Conservation (phyloP, 2,329 filamentous ascomycete species). For the Fusarium nygamai region DNA sequence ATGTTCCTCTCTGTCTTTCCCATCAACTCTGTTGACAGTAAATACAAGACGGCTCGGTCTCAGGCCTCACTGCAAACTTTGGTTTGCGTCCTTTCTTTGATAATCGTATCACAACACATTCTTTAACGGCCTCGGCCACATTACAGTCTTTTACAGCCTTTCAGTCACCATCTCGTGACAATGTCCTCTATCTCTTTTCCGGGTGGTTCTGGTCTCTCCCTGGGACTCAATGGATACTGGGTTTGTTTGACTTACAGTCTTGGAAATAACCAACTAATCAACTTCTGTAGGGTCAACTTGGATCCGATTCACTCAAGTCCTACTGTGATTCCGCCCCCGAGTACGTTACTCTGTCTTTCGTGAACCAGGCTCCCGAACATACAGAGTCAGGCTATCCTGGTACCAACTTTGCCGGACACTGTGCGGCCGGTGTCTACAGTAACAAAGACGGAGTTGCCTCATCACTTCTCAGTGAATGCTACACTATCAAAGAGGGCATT, state of each 20-base stretch:
- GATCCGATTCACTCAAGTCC: slow-evolving; percentile 44
- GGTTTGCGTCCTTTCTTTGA: slow-evolving; percentile 55
- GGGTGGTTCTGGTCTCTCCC: slow-evolving; percentile 18
- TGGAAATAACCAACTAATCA: neutral
- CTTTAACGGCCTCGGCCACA: slow-evolving; percentile 48
- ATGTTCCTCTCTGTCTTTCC: slow-evolving; percentile 10
- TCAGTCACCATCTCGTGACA: slow-evolving; percentile 22
- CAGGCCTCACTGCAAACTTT: slow-evolving; percentile 47
- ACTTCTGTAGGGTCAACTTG: slow-evolving; percentile 49
- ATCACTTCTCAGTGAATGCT: slow-evolving; percentile 50
- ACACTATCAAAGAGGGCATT: slow-evolving; percentile 51
- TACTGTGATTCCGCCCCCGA: slow-evolving; percentile 52
- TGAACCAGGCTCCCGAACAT: slow-evolving; percentile 52
- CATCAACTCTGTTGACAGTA: slow-evolving; percentile 39
- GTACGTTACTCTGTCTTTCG: slow-evolving; percentile 52
- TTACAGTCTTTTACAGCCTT: slow-evolving; percentile 47
- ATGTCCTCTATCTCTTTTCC: slow-evolving; percentile 39
- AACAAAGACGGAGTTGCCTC: slow-evolving; percentile 40
- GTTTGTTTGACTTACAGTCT: slow-evolving; percentile 34
- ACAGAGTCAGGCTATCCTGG: slow-evolving; percentile 49
- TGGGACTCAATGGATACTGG: slow-evolving; percentile 54
- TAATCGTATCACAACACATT: slow-evolving; percentile 43
- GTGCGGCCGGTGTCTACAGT: slow-evolving; percentile 43
- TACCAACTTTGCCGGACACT: slow-evolving; percentile 54
- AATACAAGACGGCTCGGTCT: slow-evolving; percentile 45